Conservation (phyloP, 257 asterid species). For the Solanum dulcamara region DNA sequence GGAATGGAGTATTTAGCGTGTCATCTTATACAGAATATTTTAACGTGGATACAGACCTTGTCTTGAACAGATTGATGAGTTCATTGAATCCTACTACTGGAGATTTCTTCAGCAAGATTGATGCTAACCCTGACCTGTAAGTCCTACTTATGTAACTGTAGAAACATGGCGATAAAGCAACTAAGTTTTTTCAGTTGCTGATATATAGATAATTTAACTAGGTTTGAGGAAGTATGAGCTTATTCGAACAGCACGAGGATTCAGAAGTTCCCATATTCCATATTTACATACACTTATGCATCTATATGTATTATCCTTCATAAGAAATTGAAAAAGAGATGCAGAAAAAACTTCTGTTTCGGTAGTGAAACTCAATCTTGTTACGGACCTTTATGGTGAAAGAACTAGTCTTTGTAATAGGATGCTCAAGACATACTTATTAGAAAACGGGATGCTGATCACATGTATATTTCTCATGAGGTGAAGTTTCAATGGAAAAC, state of each 20-base stretch:
- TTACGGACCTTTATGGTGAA: neutral
- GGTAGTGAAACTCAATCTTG: neutral
- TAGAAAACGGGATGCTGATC: neutral
- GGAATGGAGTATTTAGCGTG: slow-evolving; percentile 75
- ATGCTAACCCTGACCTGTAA: slow-evolving; percentile 98
- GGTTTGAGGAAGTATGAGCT: neutral
- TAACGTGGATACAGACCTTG: slow-evolving; percentile 84
- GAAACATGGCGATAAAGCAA: neutral
- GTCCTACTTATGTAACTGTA: slow-evolving; percentile 13
- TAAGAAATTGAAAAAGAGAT: neutral
- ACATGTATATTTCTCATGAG: neutral
- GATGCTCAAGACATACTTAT: neutral
- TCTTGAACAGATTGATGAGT: slow-evolving; percentile 83
- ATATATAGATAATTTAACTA: neutral
- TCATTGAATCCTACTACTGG: slow-evolving; percentile 73
- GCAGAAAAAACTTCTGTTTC: neutral
- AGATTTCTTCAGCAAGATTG: slow-evolving; percentile 81
- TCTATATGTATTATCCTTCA: neutral
- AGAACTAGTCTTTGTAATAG: neutral
- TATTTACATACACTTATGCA: neutral
- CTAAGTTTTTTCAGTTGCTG: neutral
- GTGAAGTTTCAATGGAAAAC: neutral
- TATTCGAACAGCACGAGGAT: neutral
- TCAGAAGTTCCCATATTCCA: neutral
- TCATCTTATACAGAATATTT: slow-evolving; percentile 84